A percentile compares a stretch with the other conserved stretches of the same genome.
Evolutionary conservation across 1,284 basidiomycete genomes (phyloP).

Genomic region (Cutaneotrichosporon mucoides): DNA sequence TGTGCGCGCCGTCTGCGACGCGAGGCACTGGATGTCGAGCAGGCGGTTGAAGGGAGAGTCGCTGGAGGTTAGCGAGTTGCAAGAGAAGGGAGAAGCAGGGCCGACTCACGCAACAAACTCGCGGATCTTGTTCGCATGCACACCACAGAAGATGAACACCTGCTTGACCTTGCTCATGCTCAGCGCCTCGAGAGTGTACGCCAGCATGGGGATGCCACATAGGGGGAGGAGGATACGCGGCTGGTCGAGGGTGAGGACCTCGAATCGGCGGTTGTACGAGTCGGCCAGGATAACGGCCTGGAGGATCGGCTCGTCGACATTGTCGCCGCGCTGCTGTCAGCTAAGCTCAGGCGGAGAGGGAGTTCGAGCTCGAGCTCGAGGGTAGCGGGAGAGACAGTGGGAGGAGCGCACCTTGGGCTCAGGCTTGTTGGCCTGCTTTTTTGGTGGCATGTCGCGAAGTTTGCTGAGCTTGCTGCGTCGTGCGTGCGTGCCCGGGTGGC

Average conservation of each 20-base stretch:
- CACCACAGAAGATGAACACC: slow-evolving; percentile 88
- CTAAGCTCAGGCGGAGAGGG: neutral
- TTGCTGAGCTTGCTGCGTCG: too few relatives aligned
- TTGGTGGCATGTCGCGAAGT: slow-evolving; percentile 34
- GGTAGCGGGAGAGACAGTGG: too few relatives aligned
- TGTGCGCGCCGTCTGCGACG: slow-evolving; percentile 82
- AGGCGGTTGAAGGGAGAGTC: slow-evolving; percentile 46
- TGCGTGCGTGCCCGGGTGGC: too few relatives aligned
- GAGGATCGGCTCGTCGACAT: slow-evolving; percentile 67
- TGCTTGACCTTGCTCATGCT: slow-evolving; percentile 89
- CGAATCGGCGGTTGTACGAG: slow-evolving; percentile 88
- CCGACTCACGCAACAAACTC: slow-evolving; percentile 54
- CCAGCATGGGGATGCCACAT: slow-evolving; percentile 85
- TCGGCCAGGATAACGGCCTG: slow-evolving; percentile 93
- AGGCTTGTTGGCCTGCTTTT: slow-evolving; percentile 33
- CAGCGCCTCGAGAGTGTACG: slow-evolving; percentile 94
- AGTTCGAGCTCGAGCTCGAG: too few relatives aligned
- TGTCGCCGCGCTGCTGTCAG: slow-evolving; percentile 38
- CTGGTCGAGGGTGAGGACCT: slow-evolving; percentile 75
- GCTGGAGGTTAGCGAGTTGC: slow-evolving; percentile 1
- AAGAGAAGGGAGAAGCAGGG: too few relatives aligned
- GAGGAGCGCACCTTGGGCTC: slow-evolving; percentile 23
- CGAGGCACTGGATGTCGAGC: slow-evolving; percentile 79
- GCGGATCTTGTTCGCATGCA: slow-evolving; percentile 77
- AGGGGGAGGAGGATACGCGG: slow-evolving; percentile 87